A percentile compares a stretch with the other conserved stretches of the same genome.
phyloP scores from a whole-genome alignment of 306 rosid genomes.

The Cicer judaicum region DNA sequence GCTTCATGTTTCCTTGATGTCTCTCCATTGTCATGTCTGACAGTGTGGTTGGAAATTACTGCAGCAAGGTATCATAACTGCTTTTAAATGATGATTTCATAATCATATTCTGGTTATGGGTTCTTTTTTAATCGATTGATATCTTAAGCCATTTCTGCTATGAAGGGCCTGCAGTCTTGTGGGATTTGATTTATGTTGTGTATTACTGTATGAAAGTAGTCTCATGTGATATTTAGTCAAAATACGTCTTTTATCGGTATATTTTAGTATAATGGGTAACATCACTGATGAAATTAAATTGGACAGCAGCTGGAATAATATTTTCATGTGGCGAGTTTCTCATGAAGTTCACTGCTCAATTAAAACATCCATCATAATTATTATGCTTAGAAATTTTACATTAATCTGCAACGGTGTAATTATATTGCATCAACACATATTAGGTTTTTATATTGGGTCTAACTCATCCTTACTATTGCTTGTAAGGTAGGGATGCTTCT shows the following conservation, averaged over 20 bases:
- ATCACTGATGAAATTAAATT: slow-evolving; percentile 13
- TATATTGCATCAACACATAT: neutral
- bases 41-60: slow-evolving; percentile 95
- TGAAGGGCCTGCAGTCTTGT: slow-evolving; percentile 26
- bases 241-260: slow-evolving; percentile 12
- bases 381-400: slow-evolving; percentile 7
- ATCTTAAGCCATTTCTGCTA: slow-evolving; percentile 23
- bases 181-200: neutral
- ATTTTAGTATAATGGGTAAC: slow-evolving; percentile 22
- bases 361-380: slow-evolving; percentile 20
- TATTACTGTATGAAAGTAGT: slow-evolving; percentile 8
- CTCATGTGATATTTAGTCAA: slow-evolving; percentile 27
- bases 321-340: slow-evolving; percentile 25
- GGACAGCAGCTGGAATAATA: slow-evolving; percentile 14
- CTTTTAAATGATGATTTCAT: slow-evolving; percentile 41
- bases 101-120: slow-evolving; percentile 33
- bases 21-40: slow-evolving; percentile 85
- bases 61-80: slow-evolving; percentile 81
- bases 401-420: neutral
- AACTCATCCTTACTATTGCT: too few relatives aligned
- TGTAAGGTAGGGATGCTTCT: too few relatives aligned
- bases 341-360: neutral
- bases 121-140: slow-evolving; percentile 7
- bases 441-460: too few relatives aligned
- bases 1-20: slow-evolving; percentile 94